Percentiles rank a stretch among this genome's conserved stretches.
Conservation (phyloP, 495 filamentous ascomycete species). For the Penicillium coffeae region DNA sequence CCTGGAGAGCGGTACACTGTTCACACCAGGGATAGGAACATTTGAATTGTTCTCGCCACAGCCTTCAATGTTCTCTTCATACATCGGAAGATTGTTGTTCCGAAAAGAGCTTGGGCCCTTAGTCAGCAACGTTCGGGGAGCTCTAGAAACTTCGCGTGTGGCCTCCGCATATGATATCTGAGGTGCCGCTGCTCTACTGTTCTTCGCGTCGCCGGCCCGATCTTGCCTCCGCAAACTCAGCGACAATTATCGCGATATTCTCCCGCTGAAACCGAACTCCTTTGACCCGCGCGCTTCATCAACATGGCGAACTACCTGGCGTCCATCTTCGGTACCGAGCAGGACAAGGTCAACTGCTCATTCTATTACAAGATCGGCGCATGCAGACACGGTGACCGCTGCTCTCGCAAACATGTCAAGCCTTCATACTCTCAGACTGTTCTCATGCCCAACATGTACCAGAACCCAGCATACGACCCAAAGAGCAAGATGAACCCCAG, state of each 20-base stretch:
- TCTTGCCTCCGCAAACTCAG: background rate
- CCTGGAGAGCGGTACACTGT: too few species aligned
- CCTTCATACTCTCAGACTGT: constrained; percentile 96
- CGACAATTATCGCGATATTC: too few species aligned
- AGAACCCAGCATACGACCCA: constrained; percentile 95
- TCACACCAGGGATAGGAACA: too few species aligned
- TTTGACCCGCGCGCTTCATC: constrained; percentile 1
- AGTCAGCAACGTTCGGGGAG: too few species aligned
- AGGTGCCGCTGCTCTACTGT: too few species aligned
- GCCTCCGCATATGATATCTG: too few species aligned
- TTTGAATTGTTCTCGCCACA: too few species aligned
- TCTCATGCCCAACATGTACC: constrained; percentile 97
- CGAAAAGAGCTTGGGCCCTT: too few species aligned
- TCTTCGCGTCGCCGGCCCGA: background rate
- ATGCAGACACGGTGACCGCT: constrained; percentile 96
- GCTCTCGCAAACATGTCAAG: constrained; percentile 97
- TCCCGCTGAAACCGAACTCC: background rate
- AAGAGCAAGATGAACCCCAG: constrained; percentile 93
- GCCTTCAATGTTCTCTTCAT: too few species aligned
- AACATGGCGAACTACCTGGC: constrained; percentile 94
- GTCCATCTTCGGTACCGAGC: constrained; percentile 98
- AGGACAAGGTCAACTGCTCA: constrained; percentile 87
- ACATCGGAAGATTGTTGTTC: too few species aligned
- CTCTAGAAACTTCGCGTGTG: too few species aligned
- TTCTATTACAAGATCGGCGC: constrained; percentile 98